Evolutionary conservation across 768 basidiomycete species (phyloP).

Genomic region (Sistotremastrum suecicum): DNA sequence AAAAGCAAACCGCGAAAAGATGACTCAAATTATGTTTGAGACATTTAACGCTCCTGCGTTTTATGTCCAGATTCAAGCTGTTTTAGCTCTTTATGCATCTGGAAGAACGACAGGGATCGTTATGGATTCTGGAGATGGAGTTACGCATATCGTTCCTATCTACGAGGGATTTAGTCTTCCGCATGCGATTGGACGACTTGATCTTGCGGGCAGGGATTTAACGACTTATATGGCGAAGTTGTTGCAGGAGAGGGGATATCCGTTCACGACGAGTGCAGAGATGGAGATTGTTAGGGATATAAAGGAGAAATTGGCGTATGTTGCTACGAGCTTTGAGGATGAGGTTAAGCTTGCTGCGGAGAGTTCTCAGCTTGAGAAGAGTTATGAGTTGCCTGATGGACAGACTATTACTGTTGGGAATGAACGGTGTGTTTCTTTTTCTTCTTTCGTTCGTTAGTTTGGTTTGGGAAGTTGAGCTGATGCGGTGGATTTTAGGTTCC

Average conservation of each 20-base stretch:
- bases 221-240: constrained; percentile 77
- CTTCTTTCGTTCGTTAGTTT: not conserved
- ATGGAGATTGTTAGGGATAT: constrained; percentile 93
- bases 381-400: constrained; percentile 83
- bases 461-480: not conserved
- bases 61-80: constrained; percentile 64
- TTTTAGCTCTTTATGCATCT: constrained; percentile 74
- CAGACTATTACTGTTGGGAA: constrained; percentile 84
- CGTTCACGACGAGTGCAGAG: constrained; percentile 88
- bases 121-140: constrained; percentile 92
- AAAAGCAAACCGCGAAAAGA: constrained; percentile 61
- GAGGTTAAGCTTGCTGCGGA: constrained; percentile 85
- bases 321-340: constrained; percentile 88
- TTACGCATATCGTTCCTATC: constrained; percentile 91
- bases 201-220: constrained; percentile 86
- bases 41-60: constrained; percentile 66
- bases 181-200: constrained; percentile 86
- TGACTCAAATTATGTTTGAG: constrained; percentile 73
- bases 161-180: constrained; percentile 91
- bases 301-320: constrained; percentile 89
- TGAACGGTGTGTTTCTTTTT: constrained; percentile 29
- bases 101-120: constrained; percentile 94
- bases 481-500: constrained; percentile 25
- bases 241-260: constrained; percentile 82
- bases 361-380: constrained; percentile 83